These are phyloP conservation scores for Coemansia sp. DNA, from an alignment of 192 early-diverging fungal genomes.

Conservation along the genomic window DNA sequence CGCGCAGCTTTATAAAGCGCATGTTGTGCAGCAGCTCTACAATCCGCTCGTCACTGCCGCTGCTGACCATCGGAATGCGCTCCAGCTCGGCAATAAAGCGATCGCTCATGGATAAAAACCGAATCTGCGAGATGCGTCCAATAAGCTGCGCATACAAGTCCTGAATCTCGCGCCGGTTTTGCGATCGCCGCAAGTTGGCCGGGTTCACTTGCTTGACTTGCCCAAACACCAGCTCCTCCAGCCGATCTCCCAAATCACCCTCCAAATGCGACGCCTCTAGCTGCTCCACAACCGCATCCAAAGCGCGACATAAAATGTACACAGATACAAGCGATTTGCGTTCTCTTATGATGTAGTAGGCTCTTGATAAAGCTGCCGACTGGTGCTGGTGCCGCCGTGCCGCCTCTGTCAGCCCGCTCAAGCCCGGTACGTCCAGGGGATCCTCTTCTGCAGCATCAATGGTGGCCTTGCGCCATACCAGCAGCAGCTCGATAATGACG, in stretches of 20 bases:
- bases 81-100: conserved; percentile 89
- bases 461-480: conserved; percentile 73
- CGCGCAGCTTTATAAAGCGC: conserved; percentile 87
- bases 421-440: conserved; percentile 17
- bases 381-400: conserved; percentile 45
- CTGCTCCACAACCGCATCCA: conserved; percentile 80
- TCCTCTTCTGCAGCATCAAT: conserved; percentile 49
- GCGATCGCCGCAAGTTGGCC: conserved; percentile 64
- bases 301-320: conserved; percentile 84
- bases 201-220: conserved; percentile 86
- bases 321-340: conserved; percentile 62
- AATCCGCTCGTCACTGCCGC: conserved; percentile 71
- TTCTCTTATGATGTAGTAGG: conserved; percentile 44
- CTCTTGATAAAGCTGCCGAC: conserved; percentile 42
- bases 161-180: conserved; percentile 83
- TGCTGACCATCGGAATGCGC: conserved; percentile 60
- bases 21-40: conserved; percentile 86
- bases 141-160: conserved; percentile 91
- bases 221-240: conserved; percentile 92
- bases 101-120: conserved; percentile 92
- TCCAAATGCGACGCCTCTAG: conserved; percentile 70
- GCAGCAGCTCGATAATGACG: conserved; percentile 75
- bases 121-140: conserved; percentile 82
- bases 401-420: conserved; percentile 11
- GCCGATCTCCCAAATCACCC: conserved; percentile 76